Base-by-base conservation (phyloP, 306 rosid species). In the Elaeagnus macrophylla region DNA sequence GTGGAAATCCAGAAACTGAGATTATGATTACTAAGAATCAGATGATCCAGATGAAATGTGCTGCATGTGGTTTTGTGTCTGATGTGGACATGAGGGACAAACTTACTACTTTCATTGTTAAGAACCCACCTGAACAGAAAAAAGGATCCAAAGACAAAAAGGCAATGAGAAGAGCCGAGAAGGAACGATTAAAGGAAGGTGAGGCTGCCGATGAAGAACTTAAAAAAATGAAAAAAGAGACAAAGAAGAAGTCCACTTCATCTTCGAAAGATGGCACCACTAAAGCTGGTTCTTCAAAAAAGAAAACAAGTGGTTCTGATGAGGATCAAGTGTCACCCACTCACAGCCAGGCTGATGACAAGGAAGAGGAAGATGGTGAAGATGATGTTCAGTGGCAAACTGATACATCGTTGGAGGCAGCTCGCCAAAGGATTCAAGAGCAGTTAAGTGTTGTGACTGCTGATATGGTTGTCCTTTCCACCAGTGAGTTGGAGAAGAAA, bases 61-160 rank as follows among this genome's bases (percentile, higher is more conserved):
- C 86, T 57, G 86, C 90, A 13, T 83, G 86, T 64, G 86, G 90
- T 2, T 83, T 76, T 69, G 59, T 79, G 53, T 76, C 89, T n/a
- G 82, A 79, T 44, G 89, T 82, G 38, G 89, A 82, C 57, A 82
- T 82, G 89, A 79, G 89, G 69, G 84, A 79, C 81, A 82, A 82
- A 65, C 75, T 82, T 35, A 79, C 89, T 7, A 76, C 80, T 4
- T 82, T 82, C 67, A 82, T 82, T 51, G 7, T 82, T 9, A 82
- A 82, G 72, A 82, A 82, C 47, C 89, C 89, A 51, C 85, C 89
- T 6, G 89, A 82, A 51, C 17, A 50, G 1, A 82, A 79, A 70
- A 82, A 79, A 61, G 84, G 80, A 40, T 65, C 82, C 15, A 82
- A 82, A 43, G 84, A 82, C 55, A 82, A 82, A 73, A 82, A 82